Evolutionary conservation across 495 filamentous ascomycete species (phyloP), one percentile per base, ranked within the genome.

Genomic region (Glarea lozoyensis): DNA sequence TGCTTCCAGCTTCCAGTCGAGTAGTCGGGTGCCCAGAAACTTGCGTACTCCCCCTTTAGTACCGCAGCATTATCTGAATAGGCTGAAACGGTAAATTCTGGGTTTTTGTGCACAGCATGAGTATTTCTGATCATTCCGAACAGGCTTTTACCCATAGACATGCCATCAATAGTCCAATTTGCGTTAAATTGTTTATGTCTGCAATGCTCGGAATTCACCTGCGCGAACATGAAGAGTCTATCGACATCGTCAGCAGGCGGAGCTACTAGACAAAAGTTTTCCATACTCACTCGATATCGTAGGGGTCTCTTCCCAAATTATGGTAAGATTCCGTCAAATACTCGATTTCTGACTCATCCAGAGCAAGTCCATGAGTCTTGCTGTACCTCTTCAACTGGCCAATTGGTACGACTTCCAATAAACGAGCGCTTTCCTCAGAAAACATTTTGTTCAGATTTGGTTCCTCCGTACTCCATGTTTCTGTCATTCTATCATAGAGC

Each of bases 211-310:
- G 84, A 87, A 60, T 88, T 88, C 50, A 98, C 89, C 62, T 98
- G 92, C 20, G 89, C 90, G 60, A 97, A 98, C 93, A 97, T 97
- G 72, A 94, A 97, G 11, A n/a, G n/a, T n/a, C n/a, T n/a, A n/a
- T n/a, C n/a, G n/a, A n/a, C n/a, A n/a, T n/a, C n/a, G n/a, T n/a
- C n/a, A n/a, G n/a, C n/a, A n/a, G n/a, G n/a, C n/a, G n/a, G n/a
- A n/a, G n/a, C n/a, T n/a, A n/a, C n/a, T n/a, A n/a, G n/a, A n/a
- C n/a, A n/a, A n/a, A n/a, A n/a, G n/a, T n/a, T n/a, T n/a, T n/a
- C n/a, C n/a, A n/a, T n/a, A n/a, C n/a, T n/a, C 97, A 73, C 64
- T 98, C 92, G 40, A 95, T 83, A 63, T 98, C 92, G 33, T 75
- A 39, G 78, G 76, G 42, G 62, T 81, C 56, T 44, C 77, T 70